These are phyloP conservation scores for Barnettozyma sp. DNA, from an alignment of 805 yeast species.

Conservation along the genomic window DNA sequence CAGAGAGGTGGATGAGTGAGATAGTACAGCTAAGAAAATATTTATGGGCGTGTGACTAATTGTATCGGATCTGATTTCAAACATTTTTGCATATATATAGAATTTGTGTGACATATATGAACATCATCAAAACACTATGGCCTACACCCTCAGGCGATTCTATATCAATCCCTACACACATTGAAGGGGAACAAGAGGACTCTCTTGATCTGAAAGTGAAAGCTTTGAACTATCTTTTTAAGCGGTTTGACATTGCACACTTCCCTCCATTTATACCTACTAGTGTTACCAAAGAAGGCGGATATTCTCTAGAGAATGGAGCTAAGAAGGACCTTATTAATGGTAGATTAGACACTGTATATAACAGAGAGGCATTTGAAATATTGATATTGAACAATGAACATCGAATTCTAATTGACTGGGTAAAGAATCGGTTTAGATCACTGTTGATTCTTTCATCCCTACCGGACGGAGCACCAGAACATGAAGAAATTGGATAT, in stretches of 20 bases:
- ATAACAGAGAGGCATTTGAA: conserved; percentile 42
- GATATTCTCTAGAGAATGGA: conserved; percentile 12
- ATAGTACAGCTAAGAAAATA: no score
- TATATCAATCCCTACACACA: conserved; percentile 43
- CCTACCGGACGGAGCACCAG: conserved; percentile 32
- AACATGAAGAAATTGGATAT: conserved; percentile 4
- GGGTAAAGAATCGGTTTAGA: conserved; percentile 59
- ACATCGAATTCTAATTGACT: conserved; percentile 60
- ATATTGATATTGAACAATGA: conserved; percentile 42
- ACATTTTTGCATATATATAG: no score
- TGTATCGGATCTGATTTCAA: no score
- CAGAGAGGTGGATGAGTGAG: no score
- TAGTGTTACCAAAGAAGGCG: no score
- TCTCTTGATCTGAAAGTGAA: conserved; percentile 56
- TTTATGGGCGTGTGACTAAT: no score
- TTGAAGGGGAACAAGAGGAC: conserved; percentile 43
- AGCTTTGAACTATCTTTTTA: conserved; percentile 51
- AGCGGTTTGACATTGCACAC: conserved; percentile 39
- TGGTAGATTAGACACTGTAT: conserved; percentile 46
- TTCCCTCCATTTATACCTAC: conserved; percentile 36
- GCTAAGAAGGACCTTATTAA: conserved; percentile 4
- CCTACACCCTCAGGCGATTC: conserved; percentile 27
- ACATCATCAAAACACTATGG: conserved; percentile 27
- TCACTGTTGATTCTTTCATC: conserved; percentile 49
- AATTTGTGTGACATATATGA: conserved; percentile 19